Evolutionary conservation across 1,139 yeast genomes (phyloP).

Genomic region (Sugiyamaella novakii): DNA sequence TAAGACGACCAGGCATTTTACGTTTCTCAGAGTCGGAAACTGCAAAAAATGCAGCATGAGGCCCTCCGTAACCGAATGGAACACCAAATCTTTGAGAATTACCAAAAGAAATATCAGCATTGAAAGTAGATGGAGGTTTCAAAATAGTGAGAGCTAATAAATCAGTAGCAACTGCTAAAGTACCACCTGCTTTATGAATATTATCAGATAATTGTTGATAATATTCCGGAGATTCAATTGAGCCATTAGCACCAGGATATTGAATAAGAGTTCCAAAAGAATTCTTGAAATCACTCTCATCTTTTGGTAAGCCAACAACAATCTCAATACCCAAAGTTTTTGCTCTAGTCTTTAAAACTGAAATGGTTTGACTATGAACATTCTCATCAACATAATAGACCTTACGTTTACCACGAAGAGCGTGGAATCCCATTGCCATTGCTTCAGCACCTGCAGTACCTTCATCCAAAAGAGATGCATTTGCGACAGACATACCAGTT

Average conservation of each 20-base stretch:
- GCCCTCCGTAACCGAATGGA: constrained; percentile 98
- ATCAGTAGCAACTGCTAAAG: constrained; percentile 86
- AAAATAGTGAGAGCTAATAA: constrained; percentile 82
- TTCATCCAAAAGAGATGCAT: constrained; percentile 92
- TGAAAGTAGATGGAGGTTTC: constrained; percentile 80
- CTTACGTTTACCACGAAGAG: constrained; percentile 64
- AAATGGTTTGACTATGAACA: constrained; percentile 83
- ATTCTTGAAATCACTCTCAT: constrained; percentile 50
- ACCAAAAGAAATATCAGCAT: constrained; percentile 93
- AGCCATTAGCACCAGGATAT: constrained; percentile 89
- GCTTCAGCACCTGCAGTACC: constrained; percentile 99
- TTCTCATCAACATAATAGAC: constrained; percentile 73
- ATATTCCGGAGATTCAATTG: constrained; percentile 47
- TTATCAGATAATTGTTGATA: constrained; percentile 60
- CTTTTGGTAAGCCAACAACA: constrained; percentile 56
- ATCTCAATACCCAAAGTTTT: constrained; percentile 69
- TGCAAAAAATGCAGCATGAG: constrained; percentile 97
- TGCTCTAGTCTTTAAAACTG: constrained; percentile 79
- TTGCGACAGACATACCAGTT: constrained; percentile 90
- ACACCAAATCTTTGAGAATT: constrained; percentile 96
- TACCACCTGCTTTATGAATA: constrained; percentile 71
- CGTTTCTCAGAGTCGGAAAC: constrained; percentile 77
- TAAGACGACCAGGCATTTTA: constrained; percentile 94
- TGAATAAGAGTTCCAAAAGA: constrained; percentile 85
- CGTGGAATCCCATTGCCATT: constrained; percentile 78